These are phyloP conservation scores for Parietichytrium sp. DNA, from an alignment of 108 stramenopile genomes.

Conservation along the genomic window DNA sequence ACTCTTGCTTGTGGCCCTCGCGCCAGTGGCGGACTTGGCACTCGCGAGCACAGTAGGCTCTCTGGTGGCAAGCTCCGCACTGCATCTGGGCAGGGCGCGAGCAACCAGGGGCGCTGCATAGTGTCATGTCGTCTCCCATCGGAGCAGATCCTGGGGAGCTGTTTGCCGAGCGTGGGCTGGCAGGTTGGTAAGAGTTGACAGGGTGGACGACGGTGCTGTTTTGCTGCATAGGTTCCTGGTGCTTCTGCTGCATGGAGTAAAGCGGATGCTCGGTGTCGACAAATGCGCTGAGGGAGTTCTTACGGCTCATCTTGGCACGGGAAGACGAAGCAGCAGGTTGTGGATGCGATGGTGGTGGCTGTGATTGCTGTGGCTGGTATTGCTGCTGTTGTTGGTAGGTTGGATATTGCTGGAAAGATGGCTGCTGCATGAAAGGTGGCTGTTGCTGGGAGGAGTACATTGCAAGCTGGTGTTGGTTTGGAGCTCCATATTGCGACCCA, in stretches of 20 bases:
- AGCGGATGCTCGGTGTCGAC: background rate
- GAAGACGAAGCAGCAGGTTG: no score
- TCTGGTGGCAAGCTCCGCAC: background rate
- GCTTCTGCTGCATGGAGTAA: background rate
- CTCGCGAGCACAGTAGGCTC: slow-evolving; percentile 4
- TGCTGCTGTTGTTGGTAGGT: no score
- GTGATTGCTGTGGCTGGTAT: no score
- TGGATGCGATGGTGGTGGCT: no score
- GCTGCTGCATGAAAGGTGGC: background rate
- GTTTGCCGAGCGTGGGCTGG: background rate
- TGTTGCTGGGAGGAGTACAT: background rate
- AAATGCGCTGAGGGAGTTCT: background rate
- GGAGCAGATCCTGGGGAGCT: no score
- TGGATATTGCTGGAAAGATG: background rate
- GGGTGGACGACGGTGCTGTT: background rate
- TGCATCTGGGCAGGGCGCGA: background rate
- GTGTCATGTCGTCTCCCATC: no score
- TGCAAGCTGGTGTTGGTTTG: slow-evolving; percentile 7
- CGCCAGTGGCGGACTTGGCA: slow-evolving; percentile 36
- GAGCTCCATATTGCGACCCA: background rate
- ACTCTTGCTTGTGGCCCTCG: background rate
- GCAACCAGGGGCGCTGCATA: slow-evolving; percentile 20
- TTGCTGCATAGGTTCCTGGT: background rate
- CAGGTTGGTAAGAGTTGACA: background rate
- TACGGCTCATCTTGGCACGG: no score